Evolutionary conservation across 441 rosid genomes (phyloP), one percentile per base, ranked within the genome.

Genomic region (Erysimum cheiri): DNA sequence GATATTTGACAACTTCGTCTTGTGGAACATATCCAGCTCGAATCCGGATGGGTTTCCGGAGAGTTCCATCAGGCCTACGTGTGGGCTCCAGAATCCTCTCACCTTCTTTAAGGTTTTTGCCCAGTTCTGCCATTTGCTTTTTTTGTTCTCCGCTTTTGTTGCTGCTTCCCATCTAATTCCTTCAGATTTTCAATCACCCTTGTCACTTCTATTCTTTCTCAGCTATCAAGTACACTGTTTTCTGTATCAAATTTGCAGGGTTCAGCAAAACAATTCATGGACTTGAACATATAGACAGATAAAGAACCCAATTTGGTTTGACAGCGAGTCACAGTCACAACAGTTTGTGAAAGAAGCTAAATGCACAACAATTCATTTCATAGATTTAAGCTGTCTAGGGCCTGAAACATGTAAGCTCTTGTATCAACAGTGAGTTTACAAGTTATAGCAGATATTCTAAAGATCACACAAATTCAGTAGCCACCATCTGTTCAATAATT

Each of bases 101-200:
- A 24, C 98, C 98, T 82, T 88, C 97, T 80, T 95, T 95, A 74
- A 92, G 92, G 90, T 84, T 91, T 88, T 88, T 82, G 86, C 90
- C 82, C 54, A 88, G 71, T 81, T 90, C 97, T 17, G 85, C 87
- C 92, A 86, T 85, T 72, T 75, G 74, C 60, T 75, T 80, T 76
- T 65, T 66, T 28, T 78, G 85, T 37, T 84, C 90, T 54, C 77
- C 93, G 4, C 72, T 75, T 58, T 78, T 84, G 47, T 82, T 76
- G 77, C 81, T 78, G 71, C 77, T 81, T 10, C 81, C 88, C 92
- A 88, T 83, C 72, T n/a, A 24, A 33, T 37, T 60, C 71, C 64
- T 78, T 36, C 40, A 54, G 33, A 1, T 14, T 52, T 32, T 49
- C 17, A 53, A 22, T 32, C 49, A 63, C 55, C 48, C 35, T 24